Conservation (phyloP, 345 rosid species). For the Angophora floribunda region DNA sequence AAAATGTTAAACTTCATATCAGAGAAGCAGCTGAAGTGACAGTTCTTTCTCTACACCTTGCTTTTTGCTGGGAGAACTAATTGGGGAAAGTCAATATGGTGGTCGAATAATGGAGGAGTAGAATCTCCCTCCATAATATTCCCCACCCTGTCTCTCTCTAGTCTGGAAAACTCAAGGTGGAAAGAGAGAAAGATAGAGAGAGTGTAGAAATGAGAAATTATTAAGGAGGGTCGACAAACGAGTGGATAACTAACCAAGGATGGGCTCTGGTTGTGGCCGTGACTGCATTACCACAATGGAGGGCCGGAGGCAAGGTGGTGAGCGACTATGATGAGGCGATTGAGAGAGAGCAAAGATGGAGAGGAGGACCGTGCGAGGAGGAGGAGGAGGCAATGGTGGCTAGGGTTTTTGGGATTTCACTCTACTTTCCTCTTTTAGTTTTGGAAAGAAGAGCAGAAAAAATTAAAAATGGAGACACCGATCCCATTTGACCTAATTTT, state of each 20-base stretch:
- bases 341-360: too few species aligned
- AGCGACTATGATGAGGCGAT: too few species aligned
- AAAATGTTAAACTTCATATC: background rate
- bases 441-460: too few species aligned
- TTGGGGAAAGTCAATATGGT: background rate
- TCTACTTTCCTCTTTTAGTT: too few species aligned
- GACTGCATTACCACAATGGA: too few species aligned
- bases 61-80: background rate
- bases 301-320: too few species aligned
- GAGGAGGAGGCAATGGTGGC: too few species aligned
- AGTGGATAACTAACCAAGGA: conserved; percentile 62
- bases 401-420: too few species aligned
- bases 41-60: background rate
- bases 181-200: background rate
- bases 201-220: too few species aligned
- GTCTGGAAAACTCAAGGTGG: conserved; percentile 34
- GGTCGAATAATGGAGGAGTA: background rate
- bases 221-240: background rate
- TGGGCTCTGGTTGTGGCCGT: conserved; percentile 4
- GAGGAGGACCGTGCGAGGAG: too few species aligned
- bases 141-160: conserved; percentile 12
- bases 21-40: background rate
- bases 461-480: too few species aligned
- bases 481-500: too few species aligned
- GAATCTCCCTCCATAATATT: conserved; percentile 3